phyloP scores from a whole-genome alignment of 306 rosid species.

The Begonia loranthoides region DNA sequence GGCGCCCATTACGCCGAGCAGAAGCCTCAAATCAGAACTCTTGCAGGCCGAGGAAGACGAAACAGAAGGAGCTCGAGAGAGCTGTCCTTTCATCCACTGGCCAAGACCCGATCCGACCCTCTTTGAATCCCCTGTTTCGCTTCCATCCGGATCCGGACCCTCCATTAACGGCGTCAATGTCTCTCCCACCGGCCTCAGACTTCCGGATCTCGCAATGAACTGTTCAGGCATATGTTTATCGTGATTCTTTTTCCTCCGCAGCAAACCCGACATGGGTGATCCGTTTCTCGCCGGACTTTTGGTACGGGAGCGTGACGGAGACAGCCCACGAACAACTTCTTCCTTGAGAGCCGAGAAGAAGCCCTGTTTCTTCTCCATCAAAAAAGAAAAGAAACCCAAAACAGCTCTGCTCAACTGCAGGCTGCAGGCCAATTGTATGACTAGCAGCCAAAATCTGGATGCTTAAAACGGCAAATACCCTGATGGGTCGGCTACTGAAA shows the following conservation, averaged over 20 bases:
- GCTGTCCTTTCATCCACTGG: slow-evolving; percentile 76
- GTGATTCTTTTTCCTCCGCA: slow-evolving; percentile 34
- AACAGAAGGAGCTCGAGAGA: slow-evolving; percentile 52
- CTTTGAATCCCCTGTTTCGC: slow-evolving; percentile 43
- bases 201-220: slow-evolving; percentile 57
- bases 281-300: slow-evolving; percentile 45
- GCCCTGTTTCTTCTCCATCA: slow-evolving; percentile 80
- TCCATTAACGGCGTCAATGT: slow-evolving; percentile 52
- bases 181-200: slow-evolving; percentile 59
- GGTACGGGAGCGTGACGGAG: slow-evolving; percentile 68
- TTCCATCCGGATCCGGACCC: slow-evolving; percentile 68
- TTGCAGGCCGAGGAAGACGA: slow-evolving; percentile 26
- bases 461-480: too few relatives aligned
- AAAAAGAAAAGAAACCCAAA: neutral
- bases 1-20: slow-evolving; percentile 88
- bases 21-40: slow-evolving; percentile 79
- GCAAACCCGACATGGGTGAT: slow-evolving; percentile 49
- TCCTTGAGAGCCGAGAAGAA: slow-evolving; percentile 76
- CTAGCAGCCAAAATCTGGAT: too few relatives aligned
- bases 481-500: too few relatives aligned
- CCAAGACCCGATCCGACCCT: slow-evolving; percentile 66
- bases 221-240: slow-evolving; percentile 6
- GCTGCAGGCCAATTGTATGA: neutral
- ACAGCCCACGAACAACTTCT: slow-evolving; percentile 76
- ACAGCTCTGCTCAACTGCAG: neutral